Conservation (phyloP, 1,284 basidiomycete genomes). For the Naganishia sp. region DNA sequence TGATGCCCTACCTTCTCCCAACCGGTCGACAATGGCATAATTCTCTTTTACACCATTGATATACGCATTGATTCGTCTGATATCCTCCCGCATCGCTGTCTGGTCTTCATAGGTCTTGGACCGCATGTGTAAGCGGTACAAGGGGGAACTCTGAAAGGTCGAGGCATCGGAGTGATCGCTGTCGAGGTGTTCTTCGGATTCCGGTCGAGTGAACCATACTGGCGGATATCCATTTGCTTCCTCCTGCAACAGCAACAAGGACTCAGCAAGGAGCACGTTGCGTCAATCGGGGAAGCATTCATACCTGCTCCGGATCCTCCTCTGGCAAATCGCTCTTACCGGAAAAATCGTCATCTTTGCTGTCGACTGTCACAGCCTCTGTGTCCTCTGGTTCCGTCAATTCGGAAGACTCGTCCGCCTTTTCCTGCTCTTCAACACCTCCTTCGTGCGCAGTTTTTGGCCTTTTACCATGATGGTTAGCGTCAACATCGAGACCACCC, state of each 20-base stretch:
- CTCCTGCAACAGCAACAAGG: background rate
- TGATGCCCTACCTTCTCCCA: slow-evolving; percentile 69
- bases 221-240: background rate
- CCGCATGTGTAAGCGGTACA: slow-evolving; percentile 51
- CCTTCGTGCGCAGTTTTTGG: slow-evolving; percentile 10
- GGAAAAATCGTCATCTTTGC: slow-evolving; percentile 36
- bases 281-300: slow-evolving; percentile 13
- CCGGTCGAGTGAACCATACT: background rate
- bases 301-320: slow-evolving; percentile 62
- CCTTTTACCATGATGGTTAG: slow-evolving; percentile 3
- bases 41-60: slow-evolving; percentile 67
- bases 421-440: background rate
- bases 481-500: background rate
- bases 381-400: slow-evolving; percentile 31
- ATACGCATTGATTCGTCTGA: slow-evolving; percentile 58
- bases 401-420: slow-evolving; percentile 4
- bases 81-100: slow-evolving; percentile 73
- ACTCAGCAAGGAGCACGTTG: no score
- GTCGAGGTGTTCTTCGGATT: background rate
- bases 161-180: background rate
- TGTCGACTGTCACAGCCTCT: slow-evolving; percentile 41
- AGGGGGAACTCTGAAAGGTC: slow-evolving; percentile 38
- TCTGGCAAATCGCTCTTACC: slow-evolving; percentile 45
- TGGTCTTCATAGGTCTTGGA: slow-evolving; percentile 64
- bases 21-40: slow-evolving; percentile 83